A percentile compares a stretch with the other conserved stretches of the same genome.
Conservation (phyloP, 495 filamentous ascomycete genomes). For the Jackrogersella multiformis region DNA sequence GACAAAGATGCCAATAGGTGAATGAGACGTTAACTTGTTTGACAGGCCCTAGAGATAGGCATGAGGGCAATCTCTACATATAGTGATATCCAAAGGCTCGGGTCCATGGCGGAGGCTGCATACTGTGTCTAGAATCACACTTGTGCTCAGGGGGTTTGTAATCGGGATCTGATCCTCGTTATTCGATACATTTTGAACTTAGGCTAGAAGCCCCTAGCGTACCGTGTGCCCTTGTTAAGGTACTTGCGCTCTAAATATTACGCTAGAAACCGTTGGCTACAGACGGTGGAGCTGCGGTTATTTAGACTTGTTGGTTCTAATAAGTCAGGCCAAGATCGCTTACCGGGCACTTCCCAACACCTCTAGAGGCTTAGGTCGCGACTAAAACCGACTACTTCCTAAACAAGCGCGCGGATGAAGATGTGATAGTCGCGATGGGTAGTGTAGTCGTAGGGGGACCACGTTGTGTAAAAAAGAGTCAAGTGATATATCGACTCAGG, state of each 20-base stretch:
- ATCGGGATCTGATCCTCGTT: constrained; percentile 30
- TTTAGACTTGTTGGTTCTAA: constrained; percentile 29
- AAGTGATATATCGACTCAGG: constrained; percentile 1
- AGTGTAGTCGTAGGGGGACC: constrained; percentile 1
- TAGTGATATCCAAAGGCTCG: constrained; percentile 13
- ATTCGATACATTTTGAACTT: constrained; percentile 18
- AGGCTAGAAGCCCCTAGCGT: constrained; percentile 2
- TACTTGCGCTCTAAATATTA: not conserved
- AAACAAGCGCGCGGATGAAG: constrained; percentile 38
- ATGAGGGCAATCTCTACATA: constrained; percentile 15
- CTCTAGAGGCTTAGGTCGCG: constrained; percentile 8
- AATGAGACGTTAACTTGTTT: not conserved
- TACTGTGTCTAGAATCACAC: not conserved
- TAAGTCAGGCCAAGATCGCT: constrained; percentile 22
- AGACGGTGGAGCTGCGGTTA: constrained; percentile 20
- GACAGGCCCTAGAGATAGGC: not conserved
- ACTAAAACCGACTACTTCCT: not conserved
- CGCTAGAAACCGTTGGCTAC: constrained; percentile 13
- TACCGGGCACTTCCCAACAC: constrained; percentile 11
- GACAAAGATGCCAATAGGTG: constrained; percentile 6
- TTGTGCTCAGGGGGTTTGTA: constrained; percentile 9
- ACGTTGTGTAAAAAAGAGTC: constrained; percentile 17
- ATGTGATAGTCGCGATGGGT: not conserved
- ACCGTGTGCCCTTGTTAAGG: constrained; percentile 19
- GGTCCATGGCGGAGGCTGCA: constrained; percentile 2